These are phyloP conservation scores for Claviceps cyperi DNA, from an alignment of 2,329 filamentous ascomycete genomes.

Conservation along the genomic window DNA sequence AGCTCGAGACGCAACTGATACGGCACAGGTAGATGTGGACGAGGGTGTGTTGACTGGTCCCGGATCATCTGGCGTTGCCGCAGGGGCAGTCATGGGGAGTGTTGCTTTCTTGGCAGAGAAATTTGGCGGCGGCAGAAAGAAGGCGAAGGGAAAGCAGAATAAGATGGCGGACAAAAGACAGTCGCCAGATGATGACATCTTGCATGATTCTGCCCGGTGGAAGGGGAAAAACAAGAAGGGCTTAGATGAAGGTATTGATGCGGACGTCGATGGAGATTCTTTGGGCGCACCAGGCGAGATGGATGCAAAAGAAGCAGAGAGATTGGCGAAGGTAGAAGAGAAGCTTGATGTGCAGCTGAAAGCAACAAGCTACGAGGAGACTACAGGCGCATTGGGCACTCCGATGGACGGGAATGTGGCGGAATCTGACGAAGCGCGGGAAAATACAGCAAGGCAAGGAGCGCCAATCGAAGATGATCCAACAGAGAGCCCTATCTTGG, in stretches of 20 bases:
- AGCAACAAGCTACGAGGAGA: background rate
- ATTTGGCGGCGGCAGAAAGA: constrained; percentile 17
- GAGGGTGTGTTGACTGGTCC: constrained; percentile 7
- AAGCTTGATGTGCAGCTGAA: background rate
- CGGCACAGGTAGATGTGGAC: background rate
- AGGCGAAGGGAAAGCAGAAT: constrained; percentile 14
- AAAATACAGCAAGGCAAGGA: constrained; percentile 13
- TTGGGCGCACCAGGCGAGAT: constrained; percentile 14
- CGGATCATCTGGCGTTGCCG: constrained; percentile 13
- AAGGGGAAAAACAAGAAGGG: constrained; percentile 27
- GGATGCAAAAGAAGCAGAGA: constrained; percentile 2
- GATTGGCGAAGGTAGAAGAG: constrained; percentile 3
- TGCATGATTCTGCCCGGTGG: constrained; percentile 30
- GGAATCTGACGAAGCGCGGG: constrained; percentile 11
- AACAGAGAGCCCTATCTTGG: constrained; percentile 25
- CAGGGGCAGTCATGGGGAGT: constrained; percentile 12
- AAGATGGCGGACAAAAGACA: constrained; percentile 26
- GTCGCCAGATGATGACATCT: constrained; percentile 26
- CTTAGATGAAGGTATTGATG: constrained; percentile 12
- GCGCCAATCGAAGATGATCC: constrained; percentile 14
- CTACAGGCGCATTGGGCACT: constrained; percentile 7
- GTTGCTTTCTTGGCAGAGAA: constrained; percentile 22
- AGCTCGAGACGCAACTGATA: background rate
- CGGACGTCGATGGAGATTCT: constrained; percentile 12
- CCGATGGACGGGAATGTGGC: constrained; percentile 9